Conservation (phyloP, 2,329 filamentous ascomycete species). For the Stachybotrys echinatus region DNA sequence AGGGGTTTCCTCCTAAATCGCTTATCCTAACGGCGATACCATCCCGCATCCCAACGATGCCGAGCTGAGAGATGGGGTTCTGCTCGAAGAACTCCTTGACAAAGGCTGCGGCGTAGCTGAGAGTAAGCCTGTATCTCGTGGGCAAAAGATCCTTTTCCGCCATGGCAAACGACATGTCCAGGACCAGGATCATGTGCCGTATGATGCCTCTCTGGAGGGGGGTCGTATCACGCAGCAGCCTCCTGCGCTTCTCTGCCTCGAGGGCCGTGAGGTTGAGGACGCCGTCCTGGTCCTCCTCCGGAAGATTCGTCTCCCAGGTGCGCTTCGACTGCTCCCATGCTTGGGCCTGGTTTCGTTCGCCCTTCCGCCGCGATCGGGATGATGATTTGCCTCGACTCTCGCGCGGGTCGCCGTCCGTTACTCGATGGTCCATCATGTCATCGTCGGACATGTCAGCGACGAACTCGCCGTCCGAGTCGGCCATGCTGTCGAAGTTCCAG, state of each 20-base stretch:
- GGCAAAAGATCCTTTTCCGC: constrained; percentile 89
- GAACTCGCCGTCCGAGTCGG: constrained; percentile 69
- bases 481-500: constrained; percentile 40
- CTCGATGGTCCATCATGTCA: constrained; percentile 49
- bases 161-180: constrained; percentile 95
- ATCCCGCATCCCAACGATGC: constrained; percentile 88
- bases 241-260: constrained; percentile 75
- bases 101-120: constrained; percentile 82
- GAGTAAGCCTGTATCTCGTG: constrained; percentile 74
- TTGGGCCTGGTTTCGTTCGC: constrained; percentile 38
- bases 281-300: constrained; percentile 68
- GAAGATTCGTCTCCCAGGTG: constrained; percentile 66
- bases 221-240: constrained; percentile 87
- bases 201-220: constrained; percentile 96
- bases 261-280: constrained; percentile 72
- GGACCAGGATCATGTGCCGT: constrained; percentile 83
- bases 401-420: constrained; percentile 31
- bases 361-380: constrained; percentile 21
- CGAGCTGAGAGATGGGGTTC: constrained; percentile 95
- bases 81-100: constrained; percentile 96
- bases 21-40: constrained; percentile 81
- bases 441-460: constrained; percentile 60
- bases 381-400: constrained; percentile 19
- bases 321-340: constrained; percentile 64
- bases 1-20: constrained; percentile 87